Percentiles rank a stretch among this genome's conserved stretches.
These are phyloP conservation scores for Nelumbo lutea DNA, from an alignment of 164 flowering plant genomes.

Conservation along the genomic window DNA sequence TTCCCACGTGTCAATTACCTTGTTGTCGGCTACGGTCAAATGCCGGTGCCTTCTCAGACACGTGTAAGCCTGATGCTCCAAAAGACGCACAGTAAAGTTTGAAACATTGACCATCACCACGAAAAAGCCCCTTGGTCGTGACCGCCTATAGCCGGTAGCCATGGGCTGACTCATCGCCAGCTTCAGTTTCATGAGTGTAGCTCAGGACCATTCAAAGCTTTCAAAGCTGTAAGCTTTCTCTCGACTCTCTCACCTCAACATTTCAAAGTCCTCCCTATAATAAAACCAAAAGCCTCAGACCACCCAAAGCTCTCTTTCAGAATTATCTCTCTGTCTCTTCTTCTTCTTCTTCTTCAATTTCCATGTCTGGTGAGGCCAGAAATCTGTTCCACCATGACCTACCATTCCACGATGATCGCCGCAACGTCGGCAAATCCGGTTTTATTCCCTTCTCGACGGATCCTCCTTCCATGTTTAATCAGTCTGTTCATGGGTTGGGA, in stretches of 20 bases:
- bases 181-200: background rate
- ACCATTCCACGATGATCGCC: conserved; percentile 16
- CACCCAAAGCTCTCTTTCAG: conserved; percentile 2
- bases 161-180: conserved; percentile 13
- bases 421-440: background rate
- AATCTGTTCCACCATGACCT: conserved; percentile 30
- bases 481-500: background rate
- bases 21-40: conserved; percentile 33
- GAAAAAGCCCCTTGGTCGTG: background rate
- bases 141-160: conserved; percentile 9
- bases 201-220: background rate
- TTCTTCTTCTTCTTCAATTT: background rate
- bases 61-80: conserved; percentile 23
- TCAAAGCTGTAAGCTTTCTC: background rate
- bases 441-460: background rate
- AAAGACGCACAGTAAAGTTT: conserved; percentile 4
- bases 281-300: background rate
- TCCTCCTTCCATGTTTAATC: conserved; percentile 2
- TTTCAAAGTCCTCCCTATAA: background rate
- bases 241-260: background rate
- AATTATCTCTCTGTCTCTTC: background rate
- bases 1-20: conserved; percentile 24
- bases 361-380: conserved; percentile 31
- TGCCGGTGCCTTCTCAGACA: conserved; percentile 29
- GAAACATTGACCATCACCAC: conserved; percentile 24